Evolutionary conservation across 2,329 filamentous ascomycete genomes (phyloP), one percentile per base, ranked within the genome.

Genomic region (Graphium sp.): DNA sequence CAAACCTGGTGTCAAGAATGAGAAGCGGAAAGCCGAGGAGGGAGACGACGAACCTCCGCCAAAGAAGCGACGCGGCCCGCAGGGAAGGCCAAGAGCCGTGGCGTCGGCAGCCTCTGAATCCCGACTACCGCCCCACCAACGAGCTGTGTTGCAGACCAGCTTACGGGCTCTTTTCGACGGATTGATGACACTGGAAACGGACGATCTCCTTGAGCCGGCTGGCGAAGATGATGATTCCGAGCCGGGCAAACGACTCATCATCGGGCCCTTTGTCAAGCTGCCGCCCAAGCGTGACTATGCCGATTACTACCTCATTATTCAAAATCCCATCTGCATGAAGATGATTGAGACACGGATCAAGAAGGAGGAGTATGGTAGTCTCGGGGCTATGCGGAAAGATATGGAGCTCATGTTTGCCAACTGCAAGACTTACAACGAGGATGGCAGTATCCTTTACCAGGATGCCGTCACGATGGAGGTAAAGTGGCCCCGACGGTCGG

Each of bases 381-480:
- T 94, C 35, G 73, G 69, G 45, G 81, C 85, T 41, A 72, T 98
- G 63, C 68, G 73, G 31, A 72, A 69, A 39, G 91, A 98, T 45
- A 74, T 98, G 36, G 70, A 74, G 28, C 56, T 87, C 37, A 68
- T 98, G 52, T 89, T 85, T 49, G 73, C 67, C 47, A 98, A 98
- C 51, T 93, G 87, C 39, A 72, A 83, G 49, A 89, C 80, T 3
- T 98, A 92, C 61, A 98, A 98, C 45, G 91, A 98, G 53, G 89
- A 95, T 46, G 80, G 77, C 33, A 94, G 85, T 51, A 61, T 91
- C 42, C 66, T 98, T 30, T 95, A 85, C 56, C 69, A 81, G 44
- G 89, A 98, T 60, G 87, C 87, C 28, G 85, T 85, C 50, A 63
- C 78, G 31, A 94, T 98, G 53, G 81, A 93, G 66, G 84, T 92